Evolutionary conservation across 148 eudicot species (phyloP).

Genomic region (Tetragonia tetragonoides): DNA sequence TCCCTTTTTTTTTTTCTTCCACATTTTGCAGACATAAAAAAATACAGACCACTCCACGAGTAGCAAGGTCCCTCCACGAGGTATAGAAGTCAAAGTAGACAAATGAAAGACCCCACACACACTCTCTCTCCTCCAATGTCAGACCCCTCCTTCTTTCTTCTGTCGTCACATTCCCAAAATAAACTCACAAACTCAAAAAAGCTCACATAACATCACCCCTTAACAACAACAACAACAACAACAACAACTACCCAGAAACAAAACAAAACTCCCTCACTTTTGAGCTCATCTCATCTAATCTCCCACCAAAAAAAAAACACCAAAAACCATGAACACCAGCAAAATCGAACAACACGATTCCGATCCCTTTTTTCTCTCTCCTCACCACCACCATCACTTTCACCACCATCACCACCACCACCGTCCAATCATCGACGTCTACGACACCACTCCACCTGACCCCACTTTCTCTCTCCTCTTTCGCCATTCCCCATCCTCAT

Average conservation of each 20-base stretch:
- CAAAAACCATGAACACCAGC: conserved; percentile 49
- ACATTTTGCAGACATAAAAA: no score
- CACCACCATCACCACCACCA: conserved; percentile 25
- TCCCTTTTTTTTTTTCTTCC: no score
- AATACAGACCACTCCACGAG: neutral
- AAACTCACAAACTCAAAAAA: no score
- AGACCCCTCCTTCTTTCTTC: neutral
- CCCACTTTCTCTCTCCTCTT: conserved; percentile 40
- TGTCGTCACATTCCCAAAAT: neutral
- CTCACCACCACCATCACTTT: conserved; percentile 26
- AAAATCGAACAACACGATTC: conserved; percentile 51
- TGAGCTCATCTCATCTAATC: neutral
- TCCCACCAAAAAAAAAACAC: no score
- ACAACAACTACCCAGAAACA: neutral
- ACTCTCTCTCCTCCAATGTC: neutral
- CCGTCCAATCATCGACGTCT: conserved; percentile 25
- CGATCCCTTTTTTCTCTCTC: conserved; percentile 41
- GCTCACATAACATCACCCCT: no score
- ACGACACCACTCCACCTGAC: conserved; percentile 19
- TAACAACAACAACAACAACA: neutral
- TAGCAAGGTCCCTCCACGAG: no score
- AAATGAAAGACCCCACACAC: conserved; percentile 3
- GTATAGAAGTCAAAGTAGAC: conserved; percentile 17
- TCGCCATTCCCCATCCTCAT: conserved; percentile 39
- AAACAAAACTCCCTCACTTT: neutral